These are phyloP conservation scores for Naganishia albida DNA, from an alignment of 1,284 basidiomycete species.

Conservation along the genomic window DNA sequence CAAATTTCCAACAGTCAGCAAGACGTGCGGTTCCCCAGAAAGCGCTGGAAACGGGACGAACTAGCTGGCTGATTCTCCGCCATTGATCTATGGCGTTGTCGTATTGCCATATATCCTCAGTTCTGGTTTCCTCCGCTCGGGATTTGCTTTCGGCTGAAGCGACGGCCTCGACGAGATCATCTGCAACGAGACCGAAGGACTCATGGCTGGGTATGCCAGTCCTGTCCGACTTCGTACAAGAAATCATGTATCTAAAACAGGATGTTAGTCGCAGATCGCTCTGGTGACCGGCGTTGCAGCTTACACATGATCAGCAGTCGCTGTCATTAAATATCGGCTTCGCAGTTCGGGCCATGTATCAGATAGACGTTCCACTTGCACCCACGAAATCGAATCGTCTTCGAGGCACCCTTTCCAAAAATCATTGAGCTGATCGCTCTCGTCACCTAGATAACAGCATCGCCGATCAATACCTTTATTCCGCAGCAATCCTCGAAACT, in stretches of 20 bases:
- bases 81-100: neutral
- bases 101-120: neutral
- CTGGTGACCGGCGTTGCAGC: neutral
- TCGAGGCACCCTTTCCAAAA: constrained; percentile 15
- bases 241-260: constrained; percentile 8
- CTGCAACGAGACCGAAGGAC: constrained; percentile 14
- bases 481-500: neutral
- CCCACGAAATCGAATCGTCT: constrained; percentile 11
- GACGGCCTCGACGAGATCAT: constrained; percentile 8
- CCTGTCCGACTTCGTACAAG: neutral
- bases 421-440: neutral
- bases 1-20: too few species aligned
- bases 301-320: constrained; percentile 6
- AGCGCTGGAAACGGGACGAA: neutral
- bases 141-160: constrained; percentile 6
- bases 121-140: neutral
- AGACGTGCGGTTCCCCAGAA: too few species aligned
- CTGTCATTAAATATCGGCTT: constrained; percentile 2
- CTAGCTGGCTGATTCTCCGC: neutral
- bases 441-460: neutral
- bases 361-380: neutral
- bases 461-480: neutral
- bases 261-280: neutral
- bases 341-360: neutral
- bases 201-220: neutral